phyloP scores from a whole-genome alignment of 2,329 filamentous ascomycete genomes.

The Monosporascus sp. region DNA sequence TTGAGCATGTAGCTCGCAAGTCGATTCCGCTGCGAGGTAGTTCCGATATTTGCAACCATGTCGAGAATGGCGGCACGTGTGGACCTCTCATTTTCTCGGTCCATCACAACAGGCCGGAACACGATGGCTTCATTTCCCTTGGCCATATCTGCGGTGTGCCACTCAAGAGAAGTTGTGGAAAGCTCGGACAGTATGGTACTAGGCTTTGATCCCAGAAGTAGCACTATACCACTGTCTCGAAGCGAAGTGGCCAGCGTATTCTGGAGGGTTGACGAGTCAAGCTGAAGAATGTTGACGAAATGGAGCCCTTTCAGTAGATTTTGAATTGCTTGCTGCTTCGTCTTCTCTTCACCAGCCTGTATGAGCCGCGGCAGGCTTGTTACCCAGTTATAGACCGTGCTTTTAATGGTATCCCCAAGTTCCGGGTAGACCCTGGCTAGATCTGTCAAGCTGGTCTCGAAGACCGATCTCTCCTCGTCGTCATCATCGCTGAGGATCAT shows the following conservation, averaged over 20 bases:
- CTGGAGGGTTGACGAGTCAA: conserved; percentile 62
- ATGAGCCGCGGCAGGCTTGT: conserved; percentile 74
- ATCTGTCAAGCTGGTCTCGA: conserved; percentile 50
- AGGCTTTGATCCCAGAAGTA: conserved; percentile 30
- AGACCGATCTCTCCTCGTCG: conserved; percentile 36
- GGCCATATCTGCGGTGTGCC: conserved; percentile 24
- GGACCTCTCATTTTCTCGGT: conserved; percentile 59
- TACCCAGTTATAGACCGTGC: conserved; percentile 74
- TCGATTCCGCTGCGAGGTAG: conserved; percentile 52
- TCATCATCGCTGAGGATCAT: conserved; percentile 59
- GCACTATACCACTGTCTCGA: conserved; percentile 62
- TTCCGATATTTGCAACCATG: conserved; percentile 51
- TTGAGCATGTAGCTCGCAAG: conserved; percentile 63
- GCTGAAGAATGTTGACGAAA: conserved; percentile 57
- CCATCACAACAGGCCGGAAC: conserved; percentile 59
- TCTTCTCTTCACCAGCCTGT: conserved; percentile 76
- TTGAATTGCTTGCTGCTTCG: conserved; percentile 65
- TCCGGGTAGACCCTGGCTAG: conserved; percentile 58
- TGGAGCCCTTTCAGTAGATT: conserved; percentile 72
- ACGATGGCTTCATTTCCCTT: conserved; percentile 11
- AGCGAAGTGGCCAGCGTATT: conserved; percentile 63
- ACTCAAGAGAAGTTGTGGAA: conserved; percentile 22
- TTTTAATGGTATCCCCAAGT: conserved; percentile 61
- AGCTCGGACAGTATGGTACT: conserved; percentile 28
- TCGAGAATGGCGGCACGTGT: conserved; percentile 53